Conservation (phyloP, 306 rosid genomes). For the Cyamopsis tetragonoloba region DNA sequence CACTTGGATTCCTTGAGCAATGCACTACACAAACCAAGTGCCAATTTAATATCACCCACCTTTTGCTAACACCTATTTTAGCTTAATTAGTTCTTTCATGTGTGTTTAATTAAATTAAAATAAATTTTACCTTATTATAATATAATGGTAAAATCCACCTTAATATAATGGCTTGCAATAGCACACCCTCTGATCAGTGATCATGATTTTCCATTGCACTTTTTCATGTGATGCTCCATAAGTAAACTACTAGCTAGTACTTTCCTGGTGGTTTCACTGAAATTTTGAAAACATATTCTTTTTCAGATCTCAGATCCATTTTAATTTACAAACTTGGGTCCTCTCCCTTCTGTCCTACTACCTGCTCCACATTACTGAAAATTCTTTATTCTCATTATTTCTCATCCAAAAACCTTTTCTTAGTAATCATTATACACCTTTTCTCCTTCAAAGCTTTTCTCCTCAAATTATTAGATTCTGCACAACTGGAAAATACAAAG, state of each 20-base stretch:
- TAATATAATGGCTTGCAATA: constrained; percentile 8
- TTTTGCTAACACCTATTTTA: too few species aligned
- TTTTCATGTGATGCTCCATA: constrained; percentile 29
- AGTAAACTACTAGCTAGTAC: neutral
- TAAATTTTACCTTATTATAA: too few species aligned
- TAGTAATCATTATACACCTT: constrained; percentile 22
- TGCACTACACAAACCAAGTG: constrained; percentile 13
- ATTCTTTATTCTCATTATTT: constrained; percentile 23
- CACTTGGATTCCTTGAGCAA: constrained; percentile 8
- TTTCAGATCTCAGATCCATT: constrained; percentile 46
- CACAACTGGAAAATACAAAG: neutral
- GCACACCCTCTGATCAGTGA: constrained; percentile 28
- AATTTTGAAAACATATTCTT: constrained; percentile 19
- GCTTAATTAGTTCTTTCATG: too few species aligned
- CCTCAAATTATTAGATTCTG: constrained; percentile 10
- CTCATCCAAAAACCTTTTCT: constrained; percentile 19
- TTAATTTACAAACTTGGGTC: constrained; percentile 12
- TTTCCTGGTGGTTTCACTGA: constrained; percentile 22
- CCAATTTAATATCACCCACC: too few species aligned
- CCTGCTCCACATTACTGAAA: constrained; percentile 24
- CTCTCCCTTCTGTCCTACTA: constrained; percentile 8
- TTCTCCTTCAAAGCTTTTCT: constrained; percentile 18
- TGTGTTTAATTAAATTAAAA: too few species aligned
- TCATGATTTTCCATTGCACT: neutral
- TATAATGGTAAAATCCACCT: too few species aligned